Evolutionary conservation across 2,329 filamentous ascomycete genomes (phyloP).

Genomic region (Nigrospora oryzae): DNA sequence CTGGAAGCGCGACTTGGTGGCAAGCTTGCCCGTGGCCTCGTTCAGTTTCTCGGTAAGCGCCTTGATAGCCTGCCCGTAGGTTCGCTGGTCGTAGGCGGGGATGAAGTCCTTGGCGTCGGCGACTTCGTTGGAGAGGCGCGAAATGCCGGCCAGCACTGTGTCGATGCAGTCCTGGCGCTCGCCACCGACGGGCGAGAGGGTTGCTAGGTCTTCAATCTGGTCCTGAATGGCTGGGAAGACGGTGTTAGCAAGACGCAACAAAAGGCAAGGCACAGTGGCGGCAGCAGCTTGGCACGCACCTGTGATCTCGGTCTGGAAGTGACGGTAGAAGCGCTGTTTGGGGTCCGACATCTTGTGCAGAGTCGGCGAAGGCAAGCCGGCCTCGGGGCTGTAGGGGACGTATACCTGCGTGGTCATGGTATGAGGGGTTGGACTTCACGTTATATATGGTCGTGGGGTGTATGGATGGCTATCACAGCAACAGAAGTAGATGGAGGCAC

Average conservation of each 20-base stretch:
- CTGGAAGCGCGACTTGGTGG: slow-evolving; percentile 72
- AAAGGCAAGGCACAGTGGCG: background rate
- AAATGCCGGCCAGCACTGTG: slow-evolving; percentile 70
- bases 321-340: slow-evolving; percentile 77
- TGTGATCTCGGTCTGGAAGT: slow-evolving; percentile 69
- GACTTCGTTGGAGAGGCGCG: slow-evolving; percentile 73
- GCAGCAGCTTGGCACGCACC: slow-evolving; percentile 36
- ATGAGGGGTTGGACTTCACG: background rate
- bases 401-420: slow-evolving; percentile 1
- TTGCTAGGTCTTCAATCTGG: slow-evolving; percentile 61
- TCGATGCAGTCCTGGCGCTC: slow-evolving; percentile 78
- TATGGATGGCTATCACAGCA: too few species aligned
- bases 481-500: too few species aligned
- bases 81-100: slow-evolving; percentile 81
- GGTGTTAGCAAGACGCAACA: background rate
- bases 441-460: too few species aligned
- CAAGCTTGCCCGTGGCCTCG: slow-evolving; percentile 56
- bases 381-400: background rate
- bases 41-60: slow-evolving; percentile 70
- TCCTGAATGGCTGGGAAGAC: slow-evolving; percentile 59
- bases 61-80: slow-evolving; percentile 80
- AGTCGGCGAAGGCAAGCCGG: background rate
- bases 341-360: slow-evolving; percentile 32
- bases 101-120: slow-evolving; percentile 76
- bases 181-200: slow-evolving; percentile 54